These are phyloP conservation scores for Termitomyces sp. DNA, from an alignment of 768 basidiomycete genomes.

Conservation along the genomic window DNA sequence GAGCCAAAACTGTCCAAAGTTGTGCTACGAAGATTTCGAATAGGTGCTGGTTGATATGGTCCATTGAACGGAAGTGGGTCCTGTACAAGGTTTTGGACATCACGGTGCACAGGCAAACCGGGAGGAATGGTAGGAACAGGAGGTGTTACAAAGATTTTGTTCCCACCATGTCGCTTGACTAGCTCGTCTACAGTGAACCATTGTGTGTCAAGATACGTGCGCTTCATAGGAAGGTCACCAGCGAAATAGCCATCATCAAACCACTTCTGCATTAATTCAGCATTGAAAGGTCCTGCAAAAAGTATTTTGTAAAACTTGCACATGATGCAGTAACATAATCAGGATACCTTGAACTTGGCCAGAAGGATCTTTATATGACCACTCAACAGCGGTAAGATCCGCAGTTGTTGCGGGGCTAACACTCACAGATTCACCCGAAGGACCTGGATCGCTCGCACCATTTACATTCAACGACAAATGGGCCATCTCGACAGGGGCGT, in stretches of 20 bases:
- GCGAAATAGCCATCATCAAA: conserved; percentile 86
- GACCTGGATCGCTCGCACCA: conserved; percentile 12
- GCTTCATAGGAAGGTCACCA: conserved; percentile 77
- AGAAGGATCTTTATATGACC: conserved; percentile 91
- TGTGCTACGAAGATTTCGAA: conserved; percentile 51
- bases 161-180: conserved; percentile 41
- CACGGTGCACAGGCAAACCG: conserved; percentile 39
- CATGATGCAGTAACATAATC: background rate
- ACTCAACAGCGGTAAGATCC: conserved; percentile 64
- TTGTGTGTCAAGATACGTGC: conserved; percentile 60
- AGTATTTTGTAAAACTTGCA: conserved; percentile 2
- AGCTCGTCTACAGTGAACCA: conserved; percentile 65
- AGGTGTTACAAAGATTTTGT: conserved; percentile 60
- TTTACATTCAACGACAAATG: conserved; percentile 11
- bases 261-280: conserved; percentile 93
- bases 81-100: conserved; percentile 38
- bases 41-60: conserved; percentile 65
- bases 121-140: conserved; percentile 42
- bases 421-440: conserved; percentile 1
- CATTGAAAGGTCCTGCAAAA: conserved; percentile 76
- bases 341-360: conserved; percentile 83
- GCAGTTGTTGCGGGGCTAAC: conserved; percentile 35
- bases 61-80: conserved; percentile 40
- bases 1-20: conserved; percentile 65
- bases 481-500: conserved; percentile 8